These are phyloP conservation scores for Colletotrichum falcatum DNA, from an alignment of 2,329 filamentous ascomycete genomes.

Conservation along the genomic window DNA sequence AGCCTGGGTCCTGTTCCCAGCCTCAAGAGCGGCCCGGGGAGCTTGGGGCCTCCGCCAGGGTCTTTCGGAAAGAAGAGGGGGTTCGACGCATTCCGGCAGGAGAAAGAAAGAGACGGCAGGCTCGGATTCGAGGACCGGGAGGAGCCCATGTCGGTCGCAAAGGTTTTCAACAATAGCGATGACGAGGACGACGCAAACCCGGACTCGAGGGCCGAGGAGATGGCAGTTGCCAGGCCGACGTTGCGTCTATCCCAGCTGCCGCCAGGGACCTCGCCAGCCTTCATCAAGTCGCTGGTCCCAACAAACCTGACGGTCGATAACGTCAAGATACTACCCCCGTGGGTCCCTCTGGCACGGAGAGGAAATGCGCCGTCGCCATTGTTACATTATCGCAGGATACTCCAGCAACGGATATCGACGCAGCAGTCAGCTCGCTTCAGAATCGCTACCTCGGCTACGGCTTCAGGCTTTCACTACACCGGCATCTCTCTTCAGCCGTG, in stretches of 20 bases:
- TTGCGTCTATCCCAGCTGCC: conserved; percentile 71
- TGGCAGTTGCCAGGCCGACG: conserved; percentile 71
- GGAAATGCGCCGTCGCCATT: conserved; percentile 81
- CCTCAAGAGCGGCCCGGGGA: conserved; percentile 72
- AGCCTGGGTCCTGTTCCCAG: conserved; percentile 68
- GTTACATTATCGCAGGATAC: conserved; percentile 85
- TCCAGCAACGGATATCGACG: conserved; percentile 84
- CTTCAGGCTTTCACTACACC: conserved; percentile 82
- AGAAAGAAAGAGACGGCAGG: conserved; percentile 48
- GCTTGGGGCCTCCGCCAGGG: conserved; percentile 65
- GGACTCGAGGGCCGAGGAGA: conserved; percentile 65
- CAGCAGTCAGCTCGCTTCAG: conserved; percentile 80
- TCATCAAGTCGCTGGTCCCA: conserved; percentile 70
- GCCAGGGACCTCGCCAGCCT: conserved; percentile 68
- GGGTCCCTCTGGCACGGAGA: conserved; percentile 67
- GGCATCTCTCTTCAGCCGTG: conserved; percentile 84
- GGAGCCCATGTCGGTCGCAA: conserved; percentile 70
- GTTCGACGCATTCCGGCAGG: conserved; percentile 58
- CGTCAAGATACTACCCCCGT: conserved; percentile 75
- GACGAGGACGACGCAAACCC: conserved; percentile 63
- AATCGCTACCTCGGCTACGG: conserved; percentile 89
- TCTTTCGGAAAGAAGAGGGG: conserved; percentile 67
- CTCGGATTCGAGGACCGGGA: conserved; percentile 56
- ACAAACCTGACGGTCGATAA: conserved; percentile 75
- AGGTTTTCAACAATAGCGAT: conserved; percentile 78